Evolutionary conservation across 345 rosid species (phyloP), one percentile per base, ranked within the genome.

Genomic region (Punica granatum): DNA sequence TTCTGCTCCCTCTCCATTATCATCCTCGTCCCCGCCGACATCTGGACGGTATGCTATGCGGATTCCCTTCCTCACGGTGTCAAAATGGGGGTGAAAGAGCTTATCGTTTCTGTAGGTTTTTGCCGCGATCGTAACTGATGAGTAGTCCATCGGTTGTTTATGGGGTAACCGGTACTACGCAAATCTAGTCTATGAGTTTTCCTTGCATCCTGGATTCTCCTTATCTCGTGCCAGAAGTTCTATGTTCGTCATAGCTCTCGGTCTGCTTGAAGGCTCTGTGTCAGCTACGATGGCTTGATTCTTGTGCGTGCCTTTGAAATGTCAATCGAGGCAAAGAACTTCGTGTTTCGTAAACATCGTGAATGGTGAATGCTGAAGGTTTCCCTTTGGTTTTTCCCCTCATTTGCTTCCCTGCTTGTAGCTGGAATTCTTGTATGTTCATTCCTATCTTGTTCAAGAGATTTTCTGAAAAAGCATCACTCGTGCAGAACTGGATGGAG

Each of bases 21-120:
- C 81, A 88, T 88, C 81, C 96, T 95, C 78, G 99, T 90, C 60
- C 98, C 98, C 63, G 96, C 98, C 71, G 96, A 92, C 76, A 95
- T 95, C 75, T 92, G 96, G 92, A 75, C 90, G 88, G 99, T 92
- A 77, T 36, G 61, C 64, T 15, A n/a, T 15, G 31, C 66, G 32
- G 16, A n/a, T 19, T 28, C 18, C 48, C 46, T 2, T 26, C 18
- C 25, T 12, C 18, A 12, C 14, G 28, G 58, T 8, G n/a, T 51
- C 58, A 26, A 26, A 11, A 37, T 37, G 25, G 10, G 30, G 58
- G 58, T 9, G 58, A 23, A 56, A 26, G 3, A 30, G 0, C 11
- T 28, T 10, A 12, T 28, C 25, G 61, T 2, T 7, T 56, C 19
- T 3, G 13, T 6, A 51, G 0, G 23, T 2, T 19, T 18, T 51